Evolutionary conservation across 129 eudicot species (phyloP).

Genomic region (Chrysanthemum lavandulifolium): DNA sequence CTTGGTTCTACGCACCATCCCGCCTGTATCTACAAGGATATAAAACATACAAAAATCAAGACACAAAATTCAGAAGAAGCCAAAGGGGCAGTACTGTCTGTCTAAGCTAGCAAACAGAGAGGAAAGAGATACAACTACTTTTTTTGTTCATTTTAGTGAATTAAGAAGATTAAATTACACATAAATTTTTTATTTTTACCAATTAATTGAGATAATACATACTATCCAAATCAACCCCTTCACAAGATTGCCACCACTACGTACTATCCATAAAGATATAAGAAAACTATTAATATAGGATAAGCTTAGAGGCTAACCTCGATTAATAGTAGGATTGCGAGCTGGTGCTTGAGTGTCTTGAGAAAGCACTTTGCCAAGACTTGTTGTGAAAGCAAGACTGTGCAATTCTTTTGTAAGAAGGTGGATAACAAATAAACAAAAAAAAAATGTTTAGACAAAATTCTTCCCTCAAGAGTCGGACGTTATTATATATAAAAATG

Average conservation of each 20-base stretch:
- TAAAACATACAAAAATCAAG: not conserved
- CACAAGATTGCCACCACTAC: not conserved
- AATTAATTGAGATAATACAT: not conserved
- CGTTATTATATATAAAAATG: too few relatives aligned
- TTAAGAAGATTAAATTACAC: not conserved
- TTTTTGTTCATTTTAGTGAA: not conserved
- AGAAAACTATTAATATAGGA: not conserved
- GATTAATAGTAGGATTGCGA: not conserved
- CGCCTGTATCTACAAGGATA: not conserved
- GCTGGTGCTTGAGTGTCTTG: not conserved
- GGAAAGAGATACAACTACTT: not conserved
- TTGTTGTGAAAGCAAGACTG: not conserved
- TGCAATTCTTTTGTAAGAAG: not conserved
- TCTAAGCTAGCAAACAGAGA: not conserved
- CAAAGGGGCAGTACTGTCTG: not conserved
- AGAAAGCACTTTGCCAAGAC: constrained; percentile 3
- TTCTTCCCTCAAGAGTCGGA: too few relatives aligned
- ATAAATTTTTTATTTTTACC: not conserved
- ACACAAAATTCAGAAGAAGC: not conserved
- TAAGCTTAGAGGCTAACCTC: not conserved
- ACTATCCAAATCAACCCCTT: not conserved
- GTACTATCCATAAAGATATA: not conserved
- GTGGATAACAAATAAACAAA: too few relatives aligned
- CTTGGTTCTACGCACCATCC: not conserved
- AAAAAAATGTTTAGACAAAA: too few relatives aligned